Evolutionary conservation across 2,329 filamentous ascomycete species (phyloP), one percentile per base, ranked within the genome.

Genomic region (Penicillium thymicola): DNA sequence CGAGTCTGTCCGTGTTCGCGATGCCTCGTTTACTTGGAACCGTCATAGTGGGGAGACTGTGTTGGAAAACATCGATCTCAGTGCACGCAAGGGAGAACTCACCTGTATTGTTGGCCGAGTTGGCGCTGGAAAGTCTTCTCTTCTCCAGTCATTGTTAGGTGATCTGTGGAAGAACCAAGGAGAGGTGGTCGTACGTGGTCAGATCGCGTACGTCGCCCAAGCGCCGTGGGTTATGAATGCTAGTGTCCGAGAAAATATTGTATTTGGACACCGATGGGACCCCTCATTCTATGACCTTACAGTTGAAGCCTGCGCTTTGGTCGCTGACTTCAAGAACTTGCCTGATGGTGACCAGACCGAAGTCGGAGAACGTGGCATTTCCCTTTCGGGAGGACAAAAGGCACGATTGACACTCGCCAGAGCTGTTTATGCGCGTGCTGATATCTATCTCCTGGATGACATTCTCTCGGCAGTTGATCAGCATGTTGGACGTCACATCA

Each of bases 151-250:
- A 53, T 83, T 99, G 55, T 83, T 99, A 5, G 94, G 94, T 58
- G 92, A 97, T 73, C 75, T 99, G 4, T 97, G 89, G 87, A 97
- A 97, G 73, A 81, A 88, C 48, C 86, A 89, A 59, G 94, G 94
- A 46, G 82, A 89, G 60, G 93, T 97, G 4, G 81, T 89, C 54
- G 82, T 99, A 10, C 87, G 89, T 65, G 95, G 94, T 45, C 85
- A 82, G 28, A 84, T 91, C 40, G 94, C 94, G 1, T 99, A 97
- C 72, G 94, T 96, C 57, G 90, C 92, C 16, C 95, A 99, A 73
- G 87, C 90, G 67, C 81, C 92, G 21, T 99, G 95, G 94, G 89
- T 99, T 51, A 93, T 97, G 87, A 99, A 99, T 70, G 94, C 94
- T 9, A 96, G 90, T 30, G 92, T 99, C 55, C 90, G 92, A 67